Evolutionary conservation across 129 eudicot genomes (phyloP), one percentile per base, ranked within the genome.

Genomic region (Helichrysum umbraculigerum): DNA sequence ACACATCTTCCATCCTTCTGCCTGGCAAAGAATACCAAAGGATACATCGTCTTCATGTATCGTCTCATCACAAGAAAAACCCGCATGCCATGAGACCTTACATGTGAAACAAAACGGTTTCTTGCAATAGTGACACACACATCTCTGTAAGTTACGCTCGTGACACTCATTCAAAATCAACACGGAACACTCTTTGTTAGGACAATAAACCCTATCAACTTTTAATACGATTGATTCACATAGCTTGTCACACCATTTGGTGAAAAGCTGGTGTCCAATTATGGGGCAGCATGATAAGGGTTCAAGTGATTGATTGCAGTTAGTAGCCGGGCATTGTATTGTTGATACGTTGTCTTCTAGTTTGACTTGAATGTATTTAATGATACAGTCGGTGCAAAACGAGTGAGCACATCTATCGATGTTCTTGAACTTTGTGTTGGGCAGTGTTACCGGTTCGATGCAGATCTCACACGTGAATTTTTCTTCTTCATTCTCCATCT

Each of bases 401-500:
- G 86, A 88, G 82, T 88, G 93, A 3, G 70, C 28, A 37, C 93
- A 86, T n/a, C n/a, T 37, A 35, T 22, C 60, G 4, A 60, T 68
- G 76, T 82, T 81, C 21, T 37, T 70, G 86, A 81, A 82, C 7
- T 37, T 78, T 61, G 64, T 73, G 78, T 16, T 73, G 3, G 87
- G 78, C 7, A 29, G 67, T 11, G 41, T 42, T 6, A 86, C 78
- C 1, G 93, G 89, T 44, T 88, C 96, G 22, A 90, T 72, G 76
- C 93, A 90, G 10, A 88, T 90, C 75, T 90, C 93, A 72, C 96
- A 90, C 7, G 91, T 90, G 78, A 86, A 84, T 35, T 6, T 35
- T 35, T 35, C 7, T 35, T 35, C 41, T 32, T 32, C 4, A 32
- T 32, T 32, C 34, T 32, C 34, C 34, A 32, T 34, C 39, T 34